Evolutionary conservation across 1,284 basidiomycete genomes (phyloP).

Genomic region (Ceratobasidium sp.): DNA sequence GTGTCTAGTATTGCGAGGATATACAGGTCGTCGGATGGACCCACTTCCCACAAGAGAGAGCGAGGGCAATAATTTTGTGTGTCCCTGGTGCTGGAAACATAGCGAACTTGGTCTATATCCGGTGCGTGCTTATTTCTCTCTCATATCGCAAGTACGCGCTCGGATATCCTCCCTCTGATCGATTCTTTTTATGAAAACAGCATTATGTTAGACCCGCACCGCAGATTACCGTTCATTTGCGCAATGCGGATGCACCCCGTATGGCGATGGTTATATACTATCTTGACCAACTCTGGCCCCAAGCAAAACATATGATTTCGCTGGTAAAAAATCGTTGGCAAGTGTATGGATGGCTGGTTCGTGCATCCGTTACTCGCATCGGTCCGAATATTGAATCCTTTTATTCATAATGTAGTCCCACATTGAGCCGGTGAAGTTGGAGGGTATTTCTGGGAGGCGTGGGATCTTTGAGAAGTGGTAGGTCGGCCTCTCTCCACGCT

Average conservation of each 20-base stretch:
- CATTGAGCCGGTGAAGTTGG: constrained; percentile 16
- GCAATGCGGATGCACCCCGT: background rate
- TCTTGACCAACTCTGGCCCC: constrained; percentile 31
- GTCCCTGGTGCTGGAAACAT: constrained; percentile 24
- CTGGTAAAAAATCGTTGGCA: constrained; percentile 1
- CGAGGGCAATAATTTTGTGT: background rate
- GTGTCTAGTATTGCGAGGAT: background rate
- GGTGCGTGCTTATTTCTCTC: background rate
- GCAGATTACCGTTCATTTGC: background rate
- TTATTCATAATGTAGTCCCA: background rate
- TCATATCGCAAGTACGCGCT: background rate
- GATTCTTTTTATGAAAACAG: too few species aligned
- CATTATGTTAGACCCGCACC: constrained; percentile 9
- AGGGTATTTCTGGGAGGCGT: background rate
- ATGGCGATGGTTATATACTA: constrained; percentile 25
- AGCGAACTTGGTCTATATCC: background rate
- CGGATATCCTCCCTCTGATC: too few species aligned
- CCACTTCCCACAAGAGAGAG: background rate
- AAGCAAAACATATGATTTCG: constrained; percentile 2
- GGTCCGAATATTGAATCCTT: background rate
- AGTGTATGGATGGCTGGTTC: constrained; percentile 3
- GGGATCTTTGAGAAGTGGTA: background rate
- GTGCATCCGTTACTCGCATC: too few species aligned
- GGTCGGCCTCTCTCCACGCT: too few species aligned
- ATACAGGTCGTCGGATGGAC: background rate